These are phyloP conservation scores for Didymella segeticola DNA, from an alignment of 2,329 filamentous ascomycete species.

Conservation along the genomic window DNA sequence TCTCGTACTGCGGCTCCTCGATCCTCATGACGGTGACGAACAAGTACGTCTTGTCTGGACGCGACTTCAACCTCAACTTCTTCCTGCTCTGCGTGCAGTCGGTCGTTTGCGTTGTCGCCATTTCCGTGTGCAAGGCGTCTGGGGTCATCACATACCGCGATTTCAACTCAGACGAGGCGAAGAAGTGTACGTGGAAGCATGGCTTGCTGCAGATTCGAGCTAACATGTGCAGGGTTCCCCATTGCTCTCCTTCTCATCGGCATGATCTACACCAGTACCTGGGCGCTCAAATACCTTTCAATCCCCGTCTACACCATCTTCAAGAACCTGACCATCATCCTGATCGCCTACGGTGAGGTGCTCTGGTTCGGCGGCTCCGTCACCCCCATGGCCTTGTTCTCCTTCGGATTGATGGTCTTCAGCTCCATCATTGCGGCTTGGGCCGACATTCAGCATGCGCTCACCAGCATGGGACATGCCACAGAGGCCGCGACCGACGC, in stretches of 20 bases:
- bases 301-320: conserved; percentile 99
- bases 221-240: conserved; percentile 76
- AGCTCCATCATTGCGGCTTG: conserved; percentile 95
- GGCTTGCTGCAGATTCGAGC: not conserved
- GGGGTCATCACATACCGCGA: conserved; percentile 82
- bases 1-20: conserved; percentile 93
- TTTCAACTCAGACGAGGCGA: conserved; percentile 89
- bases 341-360: conserved; percentile 98
- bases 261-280: conserved; percentile 98
- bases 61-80: conserved; percentile 94
- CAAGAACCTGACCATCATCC: conserved; percentile 98
- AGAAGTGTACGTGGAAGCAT: conserved; percentile 73
- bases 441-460: conserved; percentile 91
- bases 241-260: conserved; percentile 94
- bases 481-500: conserved; percentile 70
- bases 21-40: conserved; percentile 99
- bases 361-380: conserved; percentile 97
- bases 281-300: conserved; percentile 93
- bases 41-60: conserved; percentile 95
- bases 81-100: conserved; percentile 91
- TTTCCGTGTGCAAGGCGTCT: conserved; percentile 79
- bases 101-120: conserved; percentile 84
- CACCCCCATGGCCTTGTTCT: conserved; percentile 83
- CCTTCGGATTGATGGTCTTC: conserved; percentile 95
- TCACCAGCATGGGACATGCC: conserved; percentile 65